Conservation (phyloP, 2,329 filamentous ascomycete species). For the Tolypocladium ophioglossoides region DNA sequence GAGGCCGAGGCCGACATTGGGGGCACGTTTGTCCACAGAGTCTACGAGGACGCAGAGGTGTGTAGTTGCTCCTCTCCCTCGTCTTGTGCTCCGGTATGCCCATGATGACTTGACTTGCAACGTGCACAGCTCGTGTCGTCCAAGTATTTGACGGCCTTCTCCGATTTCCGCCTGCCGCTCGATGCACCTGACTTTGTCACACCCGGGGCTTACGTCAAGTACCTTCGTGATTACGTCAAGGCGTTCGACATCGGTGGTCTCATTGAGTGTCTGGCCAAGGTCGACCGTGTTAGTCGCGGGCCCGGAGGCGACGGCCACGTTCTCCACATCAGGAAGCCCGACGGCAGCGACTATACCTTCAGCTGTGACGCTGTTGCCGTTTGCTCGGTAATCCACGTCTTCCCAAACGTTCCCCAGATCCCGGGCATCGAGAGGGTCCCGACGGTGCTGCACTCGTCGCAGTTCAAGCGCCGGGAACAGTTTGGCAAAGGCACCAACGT, state of each 20-base stretch:
- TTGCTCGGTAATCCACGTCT: conserved; percentile 33
- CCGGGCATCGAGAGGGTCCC: conserved; percentile 25
- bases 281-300: conserved; percentile 15
- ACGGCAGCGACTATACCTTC: conserved; percentile 11
- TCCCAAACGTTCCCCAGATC: conserved; percentile 26
- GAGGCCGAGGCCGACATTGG: conserved; percentile 32
- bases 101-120: background rate
- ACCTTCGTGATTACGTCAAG: conserved; percentile 29
- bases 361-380: conserved; percentile 34
- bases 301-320: conserved; percentile 4
- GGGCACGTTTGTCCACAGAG: conserved; percentile 34
- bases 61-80: background rate
- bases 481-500: conserved; percentile 29
- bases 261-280: conserved; percentile 23
- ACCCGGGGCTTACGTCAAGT: conserved; percentile 27
- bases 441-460: conserved; percentile 30
- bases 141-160: conserved; percentile 39
- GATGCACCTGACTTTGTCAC: conserved; percentile 34
- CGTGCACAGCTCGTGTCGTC: conserved; percentile 31
- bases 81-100: background rate
- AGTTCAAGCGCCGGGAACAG: conserved; percentile 29
- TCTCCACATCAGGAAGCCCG: conserved; percentile 4
- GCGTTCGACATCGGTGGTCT: conserved; percentile 25
- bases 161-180: conserved; percentile 32
- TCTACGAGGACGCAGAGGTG: conserved; percentile 37